These are phyloP conservation scores for Ceratocystis harringtonii DNA, from an alignment of 2,329 filamentous ascomycete genomes.

Conservation along the genomic window DNA sequence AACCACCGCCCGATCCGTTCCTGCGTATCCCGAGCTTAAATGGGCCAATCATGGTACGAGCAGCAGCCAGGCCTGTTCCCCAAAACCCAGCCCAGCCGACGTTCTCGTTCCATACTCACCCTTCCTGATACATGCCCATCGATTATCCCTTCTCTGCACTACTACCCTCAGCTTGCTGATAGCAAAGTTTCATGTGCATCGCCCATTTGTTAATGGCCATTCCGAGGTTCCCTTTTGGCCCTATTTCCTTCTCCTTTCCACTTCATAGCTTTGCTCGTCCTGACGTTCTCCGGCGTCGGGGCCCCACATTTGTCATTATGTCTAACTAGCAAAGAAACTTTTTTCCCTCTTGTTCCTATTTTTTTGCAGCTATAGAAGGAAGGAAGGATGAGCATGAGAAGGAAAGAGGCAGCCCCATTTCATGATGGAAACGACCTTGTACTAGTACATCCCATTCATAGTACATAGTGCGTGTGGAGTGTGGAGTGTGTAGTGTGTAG, in stretches of 20 bases:
- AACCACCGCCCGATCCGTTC: conserved; percentile 1
- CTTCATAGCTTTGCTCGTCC: not conserved
- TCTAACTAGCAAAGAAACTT: not conserved
- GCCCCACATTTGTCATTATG: not conserved
- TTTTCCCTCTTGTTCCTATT: not conserved
- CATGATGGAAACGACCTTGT: not conserved
- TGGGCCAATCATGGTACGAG: conserved; percentile 3
- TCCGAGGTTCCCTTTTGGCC: not conserved
- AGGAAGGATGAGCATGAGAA: conserved; percentile 7
- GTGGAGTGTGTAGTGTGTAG: too few relatives aligned
- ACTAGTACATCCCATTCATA: too few relatives aligned
- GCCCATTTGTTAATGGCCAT: not conserved
- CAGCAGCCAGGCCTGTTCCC: not conserved
- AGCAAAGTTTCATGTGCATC: not conserved
- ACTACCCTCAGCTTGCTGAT: not conserved
- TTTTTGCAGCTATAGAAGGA: not conserved
- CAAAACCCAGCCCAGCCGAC: not conserved
- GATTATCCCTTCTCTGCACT: not conserved
- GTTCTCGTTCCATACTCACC: not conserved
- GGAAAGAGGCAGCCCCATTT: not conserved
- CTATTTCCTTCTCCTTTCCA: not conserved
- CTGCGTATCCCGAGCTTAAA: conserved; percentile 1
- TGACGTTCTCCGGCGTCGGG: conserved; percentile 7
- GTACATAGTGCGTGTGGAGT: too few relatives aligned
- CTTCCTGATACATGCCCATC: not conserved